Base-by-base conservation (phyloP, 148 eudicot genomes). In the Chenopodium quinoa region DNA sequence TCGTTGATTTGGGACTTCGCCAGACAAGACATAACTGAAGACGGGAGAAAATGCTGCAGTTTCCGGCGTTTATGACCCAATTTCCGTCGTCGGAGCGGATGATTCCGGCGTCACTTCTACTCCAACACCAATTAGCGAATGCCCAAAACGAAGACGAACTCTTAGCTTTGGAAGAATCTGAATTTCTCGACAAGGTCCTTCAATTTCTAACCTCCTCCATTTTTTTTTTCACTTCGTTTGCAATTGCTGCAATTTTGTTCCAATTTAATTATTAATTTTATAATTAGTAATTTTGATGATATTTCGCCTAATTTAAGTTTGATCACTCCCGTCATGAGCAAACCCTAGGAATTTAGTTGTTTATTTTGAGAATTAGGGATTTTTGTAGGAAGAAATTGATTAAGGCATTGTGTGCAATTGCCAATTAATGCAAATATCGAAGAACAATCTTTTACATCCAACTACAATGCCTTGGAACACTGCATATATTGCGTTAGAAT, bases 121-220 rank as follows among this genome's bases (percentile, higher is more conserved):
- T 93, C 2, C 91, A 91, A 7, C 77, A 91, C 5, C 97, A 93
- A 73, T 84, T 89, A 84, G 78, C 90, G 1, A 88, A 88, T 68
- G 85, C 92, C 77, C 94, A 82, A 6, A 90, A 76, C 86, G 97
- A 95, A 66, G 98, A 95, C 75, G 97, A 95, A 77, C 92, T 91
- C 54, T 91, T 95, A 50, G 92, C 96, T 82, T 78, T 89, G 80
- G 96, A 93, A 80, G 98, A 95, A 83, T 84, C 94, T 73, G 93
- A 93, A 25, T 88, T 82, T 82, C 91, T 89, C 73, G 90, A 92
- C 2, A 93, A 93, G 97, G 98, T 95, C 31, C 8, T 5, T 23
- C 9, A 62, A 17, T 64, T 72, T 77, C 32, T 78, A 5, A 6
- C 7, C 31, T 31, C n/a, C 32, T 22, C 44, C 16, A 32, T 64